Percentiles rank a stretch among this genome's conserved stretches.
Evolutionary conservation across 1,284 basidiomycete genomes (phyloP).

Genomic region (Rhodotorula mucilaginosa): DNA sequence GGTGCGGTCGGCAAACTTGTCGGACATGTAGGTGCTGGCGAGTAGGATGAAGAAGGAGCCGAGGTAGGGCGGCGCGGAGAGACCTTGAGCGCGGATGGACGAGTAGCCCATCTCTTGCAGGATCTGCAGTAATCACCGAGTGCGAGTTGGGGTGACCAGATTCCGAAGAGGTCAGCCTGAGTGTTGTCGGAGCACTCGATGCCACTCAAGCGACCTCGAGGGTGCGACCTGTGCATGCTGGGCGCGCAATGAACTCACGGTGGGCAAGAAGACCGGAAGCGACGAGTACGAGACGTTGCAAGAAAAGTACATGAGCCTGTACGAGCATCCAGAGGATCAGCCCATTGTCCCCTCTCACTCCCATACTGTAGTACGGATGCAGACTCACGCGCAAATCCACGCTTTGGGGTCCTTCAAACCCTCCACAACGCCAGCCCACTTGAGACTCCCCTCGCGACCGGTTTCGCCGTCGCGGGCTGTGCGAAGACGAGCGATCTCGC

Average conservation of each 20-base stretch:
- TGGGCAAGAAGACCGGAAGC: slow-evolving; percentile 46
- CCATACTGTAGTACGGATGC: neutral
- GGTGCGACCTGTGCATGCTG: neutral
- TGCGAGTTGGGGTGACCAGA: too few relatives aligned
- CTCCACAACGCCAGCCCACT: slow-evolving; percentile 15
- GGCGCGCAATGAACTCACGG: neutral
- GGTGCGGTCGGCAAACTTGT: slow-evolving; percentile 41
- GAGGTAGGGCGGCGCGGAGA: slow-evolving; percentile 35
- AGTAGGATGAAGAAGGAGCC: slow-evolving; percentile 43
- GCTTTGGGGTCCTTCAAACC: slow-evolving; percentile 43
- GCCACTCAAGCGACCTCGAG: too few relatives aligned
- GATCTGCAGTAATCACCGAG: slow-evolving; percentile 19
- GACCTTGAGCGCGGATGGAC: slow-evolving; percentile 29
- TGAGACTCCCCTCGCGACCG: slow-evolving; percentile 13
- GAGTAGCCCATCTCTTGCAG: slow-evolving; percentile 44
- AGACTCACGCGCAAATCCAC: slow-evolving; percentile 36
- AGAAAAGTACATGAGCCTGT: slow-evolving; percentile 42
- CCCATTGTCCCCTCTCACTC: neutral
- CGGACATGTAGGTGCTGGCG: slow-evolving; percentile 31
- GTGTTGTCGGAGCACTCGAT: too few relatives aligned
- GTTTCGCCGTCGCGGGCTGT: slow-evolving; percentile 31
- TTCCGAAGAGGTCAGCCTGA: neutral
- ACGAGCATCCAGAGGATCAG: neutral
- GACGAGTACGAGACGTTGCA: slow-evolving; percentile 45
- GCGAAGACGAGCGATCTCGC: slow-evolving; percentile 42